Base-by-base conservation (phyloP, 305 asterid species). In the Salvia sclarea region DNA sequence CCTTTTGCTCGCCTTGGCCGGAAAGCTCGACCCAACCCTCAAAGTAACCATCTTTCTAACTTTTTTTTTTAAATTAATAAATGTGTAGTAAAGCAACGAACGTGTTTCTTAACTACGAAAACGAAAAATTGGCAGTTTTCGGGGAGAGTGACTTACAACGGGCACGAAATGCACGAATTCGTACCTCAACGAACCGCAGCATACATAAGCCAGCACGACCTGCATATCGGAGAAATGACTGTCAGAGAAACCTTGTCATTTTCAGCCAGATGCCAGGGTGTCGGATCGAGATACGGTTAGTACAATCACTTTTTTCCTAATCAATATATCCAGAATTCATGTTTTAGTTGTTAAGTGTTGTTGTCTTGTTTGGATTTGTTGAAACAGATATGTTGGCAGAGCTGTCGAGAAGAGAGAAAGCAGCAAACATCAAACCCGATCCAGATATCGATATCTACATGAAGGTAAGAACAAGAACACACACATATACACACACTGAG, bases 191-290 rank as follows among this genome's bases (percentile, higher is more conserved):
- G 68, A 58, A 86, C 97, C 14, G 83, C 96, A 48, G 90, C 96
- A 20, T 91, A 91, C 33, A 86, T 86, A 47, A 91, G 97, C 57
- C 96, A 91, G 57, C 77, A 80, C 20, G 92, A 86, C 78, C 75
- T 88, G 33, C 97, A 91, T 54, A 84, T 91, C 7, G 96, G 96
- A 59, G 97, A 91, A 72, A 84, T 91, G 97, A 91, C 97, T 0
- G 96, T 88, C 4, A 84, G 92, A 80, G 97, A 91, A 72, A 91
- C 97, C 12, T 68, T 91, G 37, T 87, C 86, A 8, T 88, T 86
- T 64, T 88, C 97, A 1, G 95, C 95, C 2, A 74, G 97, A 78
- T 88, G 90, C 77, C 97, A 86, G 57, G 97, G 97, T 0, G 95
- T 86, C n/a, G 97, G 97, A 58, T 77, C 92, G 5, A 83, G 93